Evolutionary conservation across 192 early-diverging fungal genomes (phyloP).

Genomic region (Chytriomyces sp.): DNA sequence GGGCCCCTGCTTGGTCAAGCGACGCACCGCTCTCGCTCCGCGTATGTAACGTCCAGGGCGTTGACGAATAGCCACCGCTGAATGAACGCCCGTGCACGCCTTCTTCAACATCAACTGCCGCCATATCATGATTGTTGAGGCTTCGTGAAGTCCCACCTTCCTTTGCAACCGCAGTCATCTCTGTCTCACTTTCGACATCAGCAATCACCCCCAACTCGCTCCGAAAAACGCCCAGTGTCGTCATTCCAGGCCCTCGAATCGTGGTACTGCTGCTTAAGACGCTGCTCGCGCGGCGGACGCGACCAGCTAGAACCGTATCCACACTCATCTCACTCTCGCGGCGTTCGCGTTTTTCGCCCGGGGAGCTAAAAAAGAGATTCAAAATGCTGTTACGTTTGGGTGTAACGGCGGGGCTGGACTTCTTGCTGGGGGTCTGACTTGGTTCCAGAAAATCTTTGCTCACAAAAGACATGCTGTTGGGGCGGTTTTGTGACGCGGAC

Average conservation of each 20-base stretch:
- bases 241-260: background rate
- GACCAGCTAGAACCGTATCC: background rate
- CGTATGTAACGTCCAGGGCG: background rate
- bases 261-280: background rate
- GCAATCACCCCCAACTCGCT: background rate
- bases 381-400: background rate
- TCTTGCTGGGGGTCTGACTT: background rate
- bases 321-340: background rate
- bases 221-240: background rate
- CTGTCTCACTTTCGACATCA: background rate
- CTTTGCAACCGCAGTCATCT: background rate
- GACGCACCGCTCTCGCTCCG: background rate
- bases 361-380: background rate
- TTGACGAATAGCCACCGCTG: background rate
- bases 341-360: background rate
- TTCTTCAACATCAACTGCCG: background rate
- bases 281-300: background rate
- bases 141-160: too few species aligned
- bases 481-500: background rate
- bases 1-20: background rate
- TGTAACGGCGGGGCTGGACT: background rate
- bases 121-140: background rate
- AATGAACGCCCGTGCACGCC: background rate
- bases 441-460: too few species aligned
- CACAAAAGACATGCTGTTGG: too few species aligned